These are phyloP conservation scores for Fusarium agapanthi DNA, from an alignment of 2,329 filamentous ascomycete species.

Conservation along the genomic window DNA sequence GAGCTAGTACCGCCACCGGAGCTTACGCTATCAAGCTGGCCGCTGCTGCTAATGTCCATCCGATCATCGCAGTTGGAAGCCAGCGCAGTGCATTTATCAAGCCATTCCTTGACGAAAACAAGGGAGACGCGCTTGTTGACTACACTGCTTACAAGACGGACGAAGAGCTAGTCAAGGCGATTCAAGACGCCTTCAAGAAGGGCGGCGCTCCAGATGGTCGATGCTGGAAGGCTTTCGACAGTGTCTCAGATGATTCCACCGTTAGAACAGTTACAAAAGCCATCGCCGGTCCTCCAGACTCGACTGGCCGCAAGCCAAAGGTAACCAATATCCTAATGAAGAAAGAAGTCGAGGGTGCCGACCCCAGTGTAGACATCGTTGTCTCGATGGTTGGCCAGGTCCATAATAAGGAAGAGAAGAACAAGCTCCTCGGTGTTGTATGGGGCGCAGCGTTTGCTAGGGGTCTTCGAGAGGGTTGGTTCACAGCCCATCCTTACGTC, in stretches of 20 bases:
- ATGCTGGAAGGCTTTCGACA: constrained; percentile 8
- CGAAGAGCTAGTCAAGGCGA: not conserved
- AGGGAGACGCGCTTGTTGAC: constrained; percentile 22
- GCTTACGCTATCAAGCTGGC: constrained; percentile 66
- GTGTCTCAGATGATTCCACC: not conserved
- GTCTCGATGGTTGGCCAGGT: not conserved
- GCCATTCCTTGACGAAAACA: constrained; percentile 1
- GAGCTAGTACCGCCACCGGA: constrained; percentile 62
- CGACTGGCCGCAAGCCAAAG: not conserved
- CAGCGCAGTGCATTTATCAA: constrained; percentile 6
- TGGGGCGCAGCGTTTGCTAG: constrained; percentile 2
- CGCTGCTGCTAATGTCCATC: constrained; percentile 60
- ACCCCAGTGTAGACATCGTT: not conserved
- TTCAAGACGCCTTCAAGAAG: not conserved
- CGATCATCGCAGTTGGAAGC: constrained; percentile 66
- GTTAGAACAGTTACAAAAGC: not conserved
- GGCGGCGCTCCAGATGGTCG: not conserved
- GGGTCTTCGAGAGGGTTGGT: constrained; percentile 26
- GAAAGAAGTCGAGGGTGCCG: not conserved
- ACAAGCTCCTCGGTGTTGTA: not conserved
- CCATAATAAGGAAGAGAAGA: not conserved
- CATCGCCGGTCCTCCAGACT: not conserved
- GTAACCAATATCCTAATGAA: constrained; percentile 5
- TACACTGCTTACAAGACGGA: not conserved
- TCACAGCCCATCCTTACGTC: constrained; percentile 13